phyloP scores from a whole-genome alignment of 306 rosid species.

The Carpinus fangiana region DNA sequence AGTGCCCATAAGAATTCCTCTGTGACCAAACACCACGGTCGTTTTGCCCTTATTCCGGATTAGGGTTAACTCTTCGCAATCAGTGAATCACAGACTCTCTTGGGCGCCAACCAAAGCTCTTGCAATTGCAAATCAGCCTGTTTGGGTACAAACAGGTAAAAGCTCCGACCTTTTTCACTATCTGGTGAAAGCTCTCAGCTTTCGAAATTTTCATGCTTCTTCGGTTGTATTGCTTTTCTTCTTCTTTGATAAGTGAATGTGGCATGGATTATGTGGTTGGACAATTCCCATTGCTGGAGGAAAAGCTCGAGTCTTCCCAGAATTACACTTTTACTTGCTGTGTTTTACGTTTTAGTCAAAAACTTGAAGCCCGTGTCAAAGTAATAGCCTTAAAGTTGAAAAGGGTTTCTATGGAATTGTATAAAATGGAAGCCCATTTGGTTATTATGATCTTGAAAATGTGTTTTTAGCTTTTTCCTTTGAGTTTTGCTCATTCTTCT shows the following conservation, averaged over 20 bases:
- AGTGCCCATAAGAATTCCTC: neutral
- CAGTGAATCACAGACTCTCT: constrained; percentile 23
- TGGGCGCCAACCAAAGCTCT: constrained; percentile 48
- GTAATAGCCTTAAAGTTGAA: neutral
- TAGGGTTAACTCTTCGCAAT: constrained; percentile 52
- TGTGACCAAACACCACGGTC: constrained; percentile 42
- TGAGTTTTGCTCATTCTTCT: neutral
- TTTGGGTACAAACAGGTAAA: constrained; percentile 29
- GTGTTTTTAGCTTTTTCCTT: neutral
- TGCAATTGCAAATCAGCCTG: constrained; percentile 18
- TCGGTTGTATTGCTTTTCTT: neutral
- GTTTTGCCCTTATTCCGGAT: constrained; percentile 52
- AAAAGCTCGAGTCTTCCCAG: neutral
- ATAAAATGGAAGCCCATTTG: neutral
- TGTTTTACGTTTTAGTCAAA: neutral
- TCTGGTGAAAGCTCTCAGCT: neutral
- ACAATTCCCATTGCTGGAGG: constrained; percentile 5
- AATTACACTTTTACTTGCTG: neutral
- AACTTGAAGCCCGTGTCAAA: neutral
- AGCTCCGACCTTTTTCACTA: constrained; percentile 21
- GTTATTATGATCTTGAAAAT: neutral
- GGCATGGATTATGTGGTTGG: neutral
- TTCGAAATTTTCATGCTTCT: neutral
- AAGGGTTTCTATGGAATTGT: neutral
- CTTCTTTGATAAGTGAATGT: no score